Evolutionary conservation across 2,329 filamentous ascomycete genomes (phyloP), one percentile per base, ranked within the genome.

Genomic region (Calonectria crousiana): DNA sequence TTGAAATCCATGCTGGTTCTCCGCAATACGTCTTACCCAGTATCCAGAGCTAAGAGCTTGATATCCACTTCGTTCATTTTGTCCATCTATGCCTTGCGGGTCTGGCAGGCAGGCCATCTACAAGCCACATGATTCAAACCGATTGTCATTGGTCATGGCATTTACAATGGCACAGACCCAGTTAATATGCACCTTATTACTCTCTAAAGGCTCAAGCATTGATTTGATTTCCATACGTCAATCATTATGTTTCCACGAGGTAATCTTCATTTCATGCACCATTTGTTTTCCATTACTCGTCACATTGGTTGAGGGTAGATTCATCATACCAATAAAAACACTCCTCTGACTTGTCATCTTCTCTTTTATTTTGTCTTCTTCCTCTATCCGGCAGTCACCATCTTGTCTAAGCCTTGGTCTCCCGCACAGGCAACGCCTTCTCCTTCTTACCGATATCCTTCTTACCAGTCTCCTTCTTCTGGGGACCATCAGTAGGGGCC

Each of bases 401-500:
- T 60, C 20, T 64, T 30, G 56, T 80, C 73, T 78, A 81, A 51
- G 72, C 78, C 74, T 81, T 81, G n/a, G 53, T 78, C 78, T 81
- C 79, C 23, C 79, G 79, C 52, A 81, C 77, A 6, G 79, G 79
- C 23, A 81, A 67, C 6, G 74, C 69, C 79, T 81, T 80, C 72
- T 80, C 78, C 68, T 79, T 78, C 78, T 80, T 80, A 4, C 49
- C 56, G 6, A 34, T 71, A 9, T 80, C 78, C 78, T 78, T 79
- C 78, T 81, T 81, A n/a, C 44, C 44, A 13, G 56, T 69, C 6
- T 80, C 78, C 78, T 78, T 79, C 78, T 81, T 81, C 36, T 81
- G 79, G 3, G 73, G 67, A 71, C 78, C 79, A 72, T 81, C 79
- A 9, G 96, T 96, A 14, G 94, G 92, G 47, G 96, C 88, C 78